Evolutionary conservation across 768 basidiomycete species (phyloP), one percentile per base, ranked within the genome.

Genomic region (Leucosporidium yakuticum): DNA sequence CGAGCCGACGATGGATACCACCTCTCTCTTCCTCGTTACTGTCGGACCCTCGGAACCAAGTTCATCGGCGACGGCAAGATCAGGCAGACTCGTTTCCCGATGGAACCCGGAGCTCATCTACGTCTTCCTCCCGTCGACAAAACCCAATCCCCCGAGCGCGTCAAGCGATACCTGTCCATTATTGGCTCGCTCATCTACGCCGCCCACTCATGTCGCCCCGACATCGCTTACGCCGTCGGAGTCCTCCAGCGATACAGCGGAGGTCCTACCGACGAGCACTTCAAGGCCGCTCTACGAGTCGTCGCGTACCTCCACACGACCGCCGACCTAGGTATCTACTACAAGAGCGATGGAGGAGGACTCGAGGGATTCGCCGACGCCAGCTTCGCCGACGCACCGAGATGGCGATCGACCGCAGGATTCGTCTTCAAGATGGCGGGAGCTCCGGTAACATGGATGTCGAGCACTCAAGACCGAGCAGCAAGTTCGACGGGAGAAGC

Each of bases 261-360:
- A n/a, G n/a, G n/a, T n/a, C n/a, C n/a, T n/a, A n/a, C n/a, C n/a
- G n/a, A n/a, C n/a, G n/a, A n/a, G n/a, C n/a, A n/a, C n/a, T n/a
- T n/a, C n/a, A n/a, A n/a, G n/a, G n/a, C n/a, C n/a, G n/a, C n/a
- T n/a, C n/a, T 62, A n/a, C 77, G 76, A 19, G 67, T 84, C 25
- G 76, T 82, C 51, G 73, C 78, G 2, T 84, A 83, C 69, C 74
- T 84, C 44, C 67, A 70, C 11, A 77, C 75, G 23, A 81, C 79
- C 56, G 1, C n/a, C 0, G 15, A 6, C 14, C 31, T 25, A 20
- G 61, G 60, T 67, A n/a, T 61, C 65, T 62, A 69, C 80, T 9
- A 71, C 74, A 58, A 78, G 75, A 69, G 76, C 76, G 0, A 15
- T 2, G 34, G 48, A 4, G 20, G 4, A 21, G 36, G 21, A 25